These are phyloP conservation scores for Coemansia erecta DNA, from an alignment of 192 early-diverging fungal species.

Conservation along the genomic window DNA sequence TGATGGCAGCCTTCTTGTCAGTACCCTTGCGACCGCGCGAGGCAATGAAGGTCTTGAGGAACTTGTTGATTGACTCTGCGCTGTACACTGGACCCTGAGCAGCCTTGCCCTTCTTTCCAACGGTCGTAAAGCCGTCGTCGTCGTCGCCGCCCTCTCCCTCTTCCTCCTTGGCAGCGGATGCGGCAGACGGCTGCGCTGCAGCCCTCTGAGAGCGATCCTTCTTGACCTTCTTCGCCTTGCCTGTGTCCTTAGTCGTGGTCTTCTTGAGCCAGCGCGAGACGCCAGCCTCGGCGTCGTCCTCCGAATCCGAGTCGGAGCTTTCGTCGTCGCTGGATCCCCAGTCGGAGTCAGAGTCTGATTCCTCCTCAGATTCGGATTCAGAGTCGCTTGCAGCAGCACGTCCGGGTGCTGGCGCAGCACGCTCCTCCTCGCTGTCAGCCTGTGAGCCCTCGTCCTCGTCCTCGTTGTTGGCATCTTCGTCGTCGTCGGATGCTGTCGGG, in stretches of 20 bases:
- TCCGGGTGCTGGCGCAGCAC: slow-evolving; percentile 2
- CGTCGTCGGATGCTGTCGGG: slow-evolving; percentile 41
- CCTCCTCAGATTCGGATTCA: slow-evolving; percentile 10
- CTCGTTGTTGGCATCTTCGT: slow-evolving; percentile 16
- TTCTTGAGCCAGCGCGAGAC: slow-evolving; percentile 53
- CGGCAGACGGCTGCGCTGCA: slow-evolving; percentile 13
- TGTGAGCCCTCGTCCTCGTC: slow-evolving; percentile 1
- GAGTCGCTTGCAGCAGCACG: slow-evolving; percentile 11
- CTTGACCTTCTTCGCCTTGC: slow-evolving; percentile 27
- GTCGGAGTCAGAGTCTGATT: slow-evolving; percentile 20
- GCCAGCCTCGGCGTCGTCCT: slow-evolving; percentile 23
- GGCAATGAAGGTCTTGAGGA: slow-evolving; percentile 72
- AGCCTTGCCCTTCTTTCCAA: slow-evolving; percentile 67
- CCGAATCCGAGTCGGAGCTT: slow-evolving; percentile 29
- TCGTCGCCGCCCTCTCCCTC: slow-evolving; percentile 39
- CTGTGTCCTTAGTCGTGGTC: slow-evolving; percentile 29
- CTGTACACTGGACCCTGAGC: slow-evolving; percentile 60
- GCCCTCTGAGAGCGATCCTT: slow-evolving; percentile 41
- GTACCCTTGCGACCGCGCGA: slow-evolving; percentile 95
- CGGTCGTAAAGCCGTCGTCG: slow-evolving; percentile 68
- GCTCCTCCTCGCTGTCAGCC: slow-evolving; percentile 20
- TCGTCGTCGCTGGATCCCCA: slow-evolving; percentile 24
- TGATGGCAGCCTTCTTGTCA: slow-evolving; percentile 76
- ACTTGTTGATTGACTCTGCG: slow-evolving; percentile 77
- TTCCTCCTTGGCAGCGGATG: slow-evolving; percentile 9